phyloP scores from a whole-genome alignment of 768 basidiomycete genomes.

The Boletus fagicola region DNA sequence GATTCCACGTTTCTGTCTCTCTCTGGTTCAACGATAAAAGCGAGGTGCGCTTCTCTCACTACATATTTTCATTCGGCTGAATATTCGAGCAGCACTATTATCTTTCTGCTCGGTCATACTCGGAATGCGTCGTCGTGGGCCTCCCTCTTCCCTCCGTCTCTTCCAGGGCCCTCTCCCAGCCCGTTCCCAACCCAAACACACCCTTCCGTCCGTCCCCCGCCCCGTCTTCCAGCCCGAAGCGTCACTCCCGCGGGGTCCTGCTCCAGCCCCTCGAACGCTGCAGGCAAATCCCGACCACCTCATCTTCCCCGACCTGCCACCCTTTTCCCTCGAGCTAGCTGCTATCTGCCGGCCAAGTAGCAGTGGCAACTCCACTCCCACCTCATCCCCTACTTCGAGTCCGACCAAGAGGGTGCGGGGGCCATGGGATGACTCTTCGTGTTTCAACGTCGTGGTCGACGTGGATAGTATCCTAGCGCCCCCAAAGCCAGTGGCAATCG shows the following conservation, averaged over 20 bases:
- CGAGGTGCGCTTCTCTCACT: background rate
- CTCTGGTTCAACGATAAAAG: background rate
- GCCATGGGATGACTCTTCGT: slow-evolving; percentile 59
- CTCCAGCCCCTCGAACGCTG: slow-evolving; percentile 19
- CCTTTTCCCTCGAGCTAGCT: slow-evolving; percentile 23
- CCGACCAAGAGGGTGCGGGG: slow-evolving; percentile 37
- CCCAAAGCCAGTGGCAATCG: slow-evolving; percentile 43
- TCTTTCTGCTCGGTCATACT: background rate
- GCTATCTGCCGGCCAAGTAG: slow-evolving; percentile 17
- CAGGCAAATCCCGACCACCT: slow-evolving; percentile 4
- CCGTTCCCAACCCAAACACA: slow-evolving; percentile 61
- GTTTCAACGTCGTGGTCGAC: slow-evolving; percentile 43
- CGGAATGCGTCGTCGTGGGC: slow-evolving; percentile 64
- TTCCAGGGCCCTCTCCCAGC: slow-evolving; percentile 59
- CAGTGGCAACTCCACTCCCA: slow-evolving; percentile 8
- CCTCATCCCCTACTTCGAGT: slow-evolving; percentile 19
- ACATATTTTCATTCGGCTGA: background rate
- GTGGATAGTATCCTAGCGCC: slow-evolving; percentile 46
- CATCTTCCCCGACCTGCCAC: slow-evolving; percentile 24
- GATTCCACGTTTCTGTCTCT: background rate
- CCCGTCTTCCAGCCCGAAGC: slow-evolving; percentile 46
- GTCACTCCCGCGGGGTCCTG: slow-evolving; percentile 21
- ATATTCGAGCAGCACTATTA: background rate
- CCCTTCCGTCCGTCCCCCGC: slow-evolving; percentile 62
- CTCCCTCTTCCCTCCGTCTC: slow-evolving; percentile 65